Conservation (phyloP, 2,329 filamentous ascomycete genomes). For the Aureobasidium subglaciale region DNA sequence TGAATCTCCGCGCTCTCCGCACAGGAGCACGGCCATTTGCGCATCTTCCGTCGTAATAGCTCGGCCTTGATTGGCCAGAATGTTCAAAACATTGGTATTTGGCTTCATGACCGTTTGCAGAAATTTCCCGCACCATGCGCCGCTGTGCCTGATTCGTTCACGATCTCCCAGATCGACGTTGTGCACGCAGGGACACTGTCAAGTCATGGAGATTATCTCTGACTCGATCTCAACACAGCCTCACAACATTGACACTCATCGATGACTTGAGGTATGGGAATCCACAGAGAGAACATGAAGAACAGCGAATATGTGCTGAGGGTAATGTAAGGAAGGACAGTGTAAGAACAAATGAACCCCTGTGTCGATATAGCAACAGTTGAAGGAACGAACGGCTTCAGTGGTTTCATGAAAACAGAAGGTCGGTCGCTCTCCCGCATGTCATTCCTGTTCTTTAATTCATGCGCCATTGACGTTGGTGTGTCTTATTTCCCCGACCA, state of each 20-base stretch:
- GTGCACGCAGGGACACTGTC: constrained; percentile 7
- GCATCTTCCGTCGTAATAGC: background rate
- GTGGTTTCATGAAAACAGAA: background rate
- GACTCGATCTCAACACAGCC: background rate
- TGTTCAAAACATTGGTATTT: background rate
- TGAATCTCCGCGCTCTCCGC: constrained; percentile 4
- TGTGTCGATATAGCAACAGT: background rate
- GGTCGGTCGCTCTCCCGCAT: background rate
- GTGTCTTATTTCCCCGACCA: constrained; percentile 10
- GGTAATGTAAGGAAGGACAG: background rate
- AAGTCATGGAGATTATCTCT: background rate
- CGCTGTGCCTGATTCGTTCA: background rate
- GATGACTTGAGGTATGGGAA: background rate
- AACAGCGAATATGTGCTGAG: background rate
- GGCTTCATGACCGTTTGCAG: background rate
- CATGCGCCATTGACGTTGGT: constrained; percentile 14
- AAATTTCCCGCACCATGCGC: constrained; percentile 8
- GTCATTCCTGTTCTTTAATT: constrained; percentile 12
- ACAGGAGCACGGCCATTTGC: background rate
- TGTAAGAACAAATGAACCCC: background rate
- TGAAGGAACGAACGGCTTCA: constrained; percentile 10
- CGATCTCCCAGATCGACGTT: constrained; percentile 8
- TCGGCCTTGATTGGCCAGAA: background rate
- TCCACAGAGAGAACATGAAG: background rate
- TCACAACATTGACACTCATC: background rate